These are phyloP conservation scores for Wickerhamiella domercqiae DNA, from an alignment of 805 yeast genomes.

Conservation along the genomic window DNA sequence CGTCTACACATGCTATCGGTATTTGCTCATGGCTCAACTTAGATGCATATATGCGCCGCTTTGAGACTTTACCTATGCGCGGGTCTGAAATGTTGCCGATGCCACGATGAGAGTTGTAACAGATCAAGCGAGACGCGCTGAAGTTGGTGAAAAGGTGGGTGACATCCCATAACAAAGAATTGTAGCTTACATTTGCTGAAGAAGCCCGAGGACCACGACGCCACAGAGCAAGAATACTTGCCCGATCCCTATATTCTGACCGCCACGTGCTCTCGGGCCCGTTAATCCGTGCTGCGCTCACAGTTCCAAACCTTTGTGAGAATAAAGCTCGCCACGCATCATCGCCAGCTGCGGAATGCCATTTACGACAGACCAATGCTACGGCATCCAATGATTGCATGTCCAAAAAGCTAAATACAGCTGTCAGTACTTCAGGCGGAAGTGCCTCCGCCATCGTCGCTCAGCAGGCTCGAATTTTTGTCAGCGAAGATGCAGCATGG, in stretches of 20 bases:
- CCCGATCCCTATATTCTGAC: slow-evolving; percentile 18
- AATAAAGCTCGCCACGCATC: slow-evolving; percentile 21
- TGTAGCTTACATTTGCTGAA: slow-evolving; percentile 16
- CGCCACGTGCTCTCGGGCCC: slow-evolving; percentile 19
- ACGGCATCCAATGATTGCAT: slow-evolving; percentile 17
- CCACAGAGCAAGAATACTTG: slow-evolving; percentile 19
- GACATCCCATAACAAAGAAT: slow-evolving; percentile 13
- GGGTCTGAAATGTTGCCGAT: slow-evolving; percentile 20
- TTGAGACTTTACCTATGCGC: slow-evolving; percentile 20
- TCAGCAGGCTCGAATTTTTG: too few relatives aligned
- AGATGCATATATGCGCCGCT: slow-evolving; percentile 17
- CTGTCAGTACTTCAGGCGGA: slow-evolving; percentile 18
- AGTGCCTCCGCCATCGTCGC: not conserved
- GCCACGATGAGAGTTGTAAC: slow-evolving; percentile 17
- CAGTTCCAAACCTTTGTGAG: slow-evolving; percentile 14
- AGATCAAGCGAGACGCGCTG: slow-evolving; percentile 13
- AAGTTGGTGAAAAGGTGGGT: slow-evolving; percentile 18
- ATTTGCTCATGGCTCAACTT: slow-evolving; percentile 6
- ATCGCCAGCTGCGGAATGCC: slow-evolving; percentile 21
- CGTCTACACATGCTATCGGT: slow-evolving; percentile 14
- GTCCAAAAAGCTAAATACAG: slow-evolving; percentile 15
- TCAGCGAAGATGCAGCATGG: too few relatives aligned
- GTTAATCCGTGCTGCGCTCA: slow-evolving; percentile 15
- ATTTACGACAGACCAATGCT: slow-evolving; percentile 19
- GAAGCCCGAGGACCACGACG: slow-evolving; percentile 13